Evolutionary conservation across 2,329 filamentous ascomycete species (phyloP).

Genomic region (Pseudocercospora musae): DNA sequence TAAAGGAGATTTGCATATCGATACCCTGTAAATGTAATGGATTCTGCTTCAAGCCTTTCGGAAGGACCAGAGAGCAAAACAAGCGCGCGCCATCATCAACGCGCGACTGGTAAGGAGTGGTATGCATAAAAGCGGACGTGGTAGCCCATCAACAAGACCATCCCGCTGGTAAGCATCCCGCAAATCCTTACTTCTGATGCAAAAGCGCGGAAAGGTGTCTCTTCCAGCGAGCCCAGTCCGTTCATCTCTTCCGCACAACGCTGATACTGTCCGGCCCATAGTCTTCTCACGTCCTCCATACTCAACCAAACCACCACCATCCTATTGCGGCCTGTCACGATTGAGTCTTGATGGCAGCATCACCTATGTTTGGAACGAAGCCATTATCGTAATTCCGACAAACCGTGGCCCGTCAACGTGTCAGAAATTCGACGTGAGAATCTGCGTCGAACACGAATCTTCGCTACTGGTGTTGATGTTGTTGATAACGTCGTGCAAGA

Average conservation of each 20-base stretch:
- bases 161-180: no score
- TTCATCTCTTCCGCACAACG: no score
- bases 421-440: background rate
- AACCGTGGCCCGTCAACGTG: no score
- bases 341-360: no score
- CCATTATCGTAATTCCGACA: background rate
- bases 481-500: background rate
- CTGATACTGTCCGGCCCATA: no score
- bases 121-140: no score
- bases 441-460: background rate
- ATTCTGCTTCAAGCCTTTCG: background rate
- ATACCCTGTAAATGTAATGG: background rate
- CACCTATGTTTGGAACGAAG: no score
- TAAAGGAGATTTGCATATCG: background rate
- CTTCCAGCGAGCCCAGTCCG: conserved; percentile 25
- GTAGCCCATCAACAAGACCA: conserved; percentile 55
- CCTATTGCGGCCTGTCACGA: no score
- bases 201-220: conserved; percentile 52
- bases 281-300: no score
- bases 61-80: conserved; percentile 35
- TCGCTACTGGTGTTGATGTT: background rate
- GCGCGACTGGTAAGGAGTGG: no score
- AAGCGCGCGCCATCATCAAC: conserved; percentile 42
- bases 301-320: no score
- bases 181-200: conserved; percentile 51